Evolutionary conservation across 495 filamentous ascomycete species (phyloP).

Genomic region (Annulohypoxylon maeteangense): DNA sequence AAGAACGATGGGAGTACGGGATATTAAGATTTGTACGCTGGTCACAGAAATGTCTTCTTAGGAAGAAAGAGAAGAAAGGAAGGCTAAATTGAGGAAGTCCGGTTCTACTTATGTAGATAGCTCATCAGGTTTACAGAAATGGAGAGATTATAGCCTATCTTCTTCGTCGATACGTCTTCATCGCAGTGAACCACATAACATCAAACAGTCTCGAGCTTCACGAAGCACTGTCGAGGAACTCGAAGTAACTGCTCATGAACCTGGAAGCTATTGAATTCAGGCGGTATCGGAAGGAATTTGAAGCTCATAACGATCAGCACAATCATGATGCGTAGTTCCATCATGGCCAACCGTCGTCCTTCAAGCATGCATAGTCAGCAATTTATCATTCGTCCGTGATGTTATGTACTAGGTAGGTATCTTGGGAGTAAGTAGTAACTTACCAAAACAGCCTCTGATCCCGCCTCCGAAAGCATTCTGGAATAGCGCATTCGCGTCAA

Average conservation of each 20-base stretch:
- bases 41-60: too few relatives aligned
- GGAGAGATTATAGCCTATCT: background rate
- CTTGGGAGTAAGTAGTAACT: too few relatives aligned
- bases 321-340: slow-evolving; percentile 45
- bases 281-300: slow-evolving; percentile 44
- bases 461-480: slow-evolving; percentile 7
- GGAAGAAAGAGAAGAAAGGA: background rate
- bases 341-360: slow-evolving; percentile 44
- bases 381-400: slow-evolving; percentile 8
- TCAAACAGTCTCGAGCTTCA: slow-evolving; percentile 26
- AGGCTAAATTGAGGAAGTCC: background rate
- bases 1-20: background rate
- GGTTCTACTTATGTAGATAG: background rate
- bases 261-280: slow-evolving; percentile 35
- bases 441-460: slow-evolving; percentile 4
- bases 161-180: background rate
- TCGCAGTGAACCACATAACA: background rate
- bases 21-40: background rate
- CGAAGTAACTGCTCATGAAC: slow-evolving; percentile 34
- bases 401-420: background rate
- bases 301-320: slow-evolving; percentile 41
- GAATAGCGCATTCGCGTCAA: slow-evolving; percentile 39
- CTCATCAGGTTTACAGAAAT: background rate
- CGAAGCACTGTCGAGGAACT: slow-evolving; percentile 12
- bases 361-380: background rate